phyloP scores from a whole-genome alignment of 768 basidiomycete genomes.

The Gyrodon lividus region DNA sequence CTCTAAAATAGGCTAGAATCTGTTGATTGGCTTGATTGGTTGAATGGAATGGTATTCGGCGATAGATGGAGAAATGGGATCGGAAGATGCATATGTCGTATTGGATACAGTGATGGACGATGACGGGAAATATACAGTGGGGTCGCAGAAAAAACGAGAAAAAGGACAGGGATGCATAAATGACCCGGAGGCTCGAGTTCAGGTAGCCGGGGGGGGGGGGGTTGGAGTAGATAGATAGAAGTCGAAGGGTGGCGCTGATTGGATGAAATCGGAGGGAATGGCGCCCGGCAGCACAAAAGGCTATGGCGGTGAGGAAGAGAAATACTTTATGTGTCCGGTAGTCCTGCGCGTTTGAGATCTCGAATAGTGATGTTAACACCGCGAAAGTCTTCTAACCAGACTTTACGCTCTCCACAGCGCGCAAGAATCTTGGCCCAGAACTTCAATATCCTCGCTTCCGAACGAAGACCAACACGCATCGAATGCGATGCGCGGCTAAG shows the following conservation, averaged over 20 bases:
- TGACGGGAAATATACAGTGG: slow-evolving; percentile 31
- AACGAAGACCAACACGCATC: slow-evolving; percentile 42
- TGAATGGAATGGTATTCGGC: slow-evolving; percentile 1
- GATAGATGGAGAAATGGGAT: slow-evolving; percentile 2
- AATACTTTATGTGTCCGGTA: slow-evolving; percentile 13
- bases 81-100: slow-evolving; percentile 28
- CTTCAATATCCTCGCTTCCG: slow-evolving; percentile 36
- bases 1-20: slow-evolving; percentile 5
- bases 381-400: slow-evolving; percentile 64
- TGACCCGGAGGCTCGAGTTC: slow-evolving; percentile 2
- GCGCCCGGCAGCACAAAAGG: neutral
- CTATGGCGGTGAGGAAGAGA: neutral
- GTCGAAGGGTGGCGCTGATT: neutral
- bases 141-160: slow-evolving; percentile 9
- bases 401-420: slow-evolving; percentile 50
- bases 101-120: slow-evolving; percentile 30
- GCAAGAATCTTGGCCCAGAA: slow-evolving; percentile 53
- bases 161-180: slow-evolving; percentile 22
- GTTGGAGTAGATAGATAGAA: neutral
- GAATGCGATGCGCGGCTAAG: slow-evolving; percentile 57
- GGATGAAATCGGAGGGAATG: neutral
- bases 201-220: neutral
- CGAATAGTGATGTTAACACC: slow-evolving; percentile 57
- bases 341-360: slow-evolving; percentile 38
- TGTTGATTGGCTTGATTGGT: slow-evolving; percentile 1